Conservation (phyloP, 2,329 filamentous ascomycete genomes). For the Alternaria sp. region DNA sequence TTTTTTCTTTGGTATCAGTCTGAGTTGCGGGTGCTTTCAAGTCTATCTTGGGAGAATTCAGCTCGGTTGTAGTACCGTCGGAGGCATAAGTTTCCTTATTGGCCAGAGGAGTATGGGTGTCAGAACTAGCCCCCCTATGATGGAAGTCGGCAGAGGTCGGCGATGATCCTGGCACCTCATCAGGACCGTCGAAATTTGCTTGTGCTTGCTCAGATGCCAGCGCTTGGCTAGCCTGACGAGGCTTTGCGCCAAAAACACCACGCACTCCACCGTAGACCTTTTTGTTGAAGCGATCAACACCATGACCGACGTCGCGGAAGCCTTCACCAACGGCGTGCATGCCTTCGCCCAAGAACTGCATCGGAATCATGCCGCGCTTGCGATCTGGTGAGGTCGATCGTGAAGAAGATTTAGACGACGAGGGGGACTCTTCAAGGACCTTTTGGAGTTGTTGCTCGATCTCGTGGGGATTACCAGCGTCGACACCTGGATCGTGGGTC, state of each 20-base stretch:
- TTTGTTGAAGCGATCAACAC: constrained; percentile 51
- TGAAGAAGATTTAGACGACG: constrained; percentile 47
- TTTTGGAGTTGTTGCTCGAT: constrained; percentile 60
- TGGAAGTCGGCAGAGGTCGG: constrained; percentile 42
- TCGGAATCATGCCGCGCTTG: constrained; percentile 46
- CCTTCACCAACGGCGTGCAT: constrained; percentile 55
- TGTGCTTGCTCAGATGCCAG: constrained; percentile 21
- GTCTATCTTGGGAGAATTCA: constrained; percentile 34
- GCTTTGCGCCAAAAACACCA: constrained; percentile 41
- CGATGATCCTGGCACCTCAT: constrained; percentile 36
- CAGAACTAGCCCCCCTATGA: constrained; percentile 40
- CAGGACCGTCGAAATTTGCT: constrained; percentile 29
- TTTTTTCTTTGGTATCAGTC: constrained; percentile 24
- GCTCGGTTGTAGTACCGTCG: constrained; percentile 33
- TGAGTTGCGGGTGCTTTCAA: constrained; percentile 31
- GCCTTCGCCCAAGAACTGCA: constrained; percentile 60
- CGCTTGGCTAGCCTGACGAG: constrained; percentile 17
- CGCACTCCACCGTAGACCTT: constrained; percentile 53
- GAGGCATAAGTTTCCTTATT: constrained; percentile 37
- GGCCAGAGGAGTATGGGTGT: constrained; percentile 45
- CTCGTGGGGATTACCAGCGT: constrained; percentile 66
- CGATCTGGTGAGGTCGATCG: constrained; percentile 47
- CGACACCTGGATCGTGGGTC: constrained; percentile 63
- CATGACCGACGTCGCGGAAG: constrained; percentile 60
- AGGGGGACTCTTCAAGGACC: constrained; percentile 50